phyloP scores from a whole-genome alignment of 805 yeast genomes.

The Metschnikowia rubicola region DNA sequence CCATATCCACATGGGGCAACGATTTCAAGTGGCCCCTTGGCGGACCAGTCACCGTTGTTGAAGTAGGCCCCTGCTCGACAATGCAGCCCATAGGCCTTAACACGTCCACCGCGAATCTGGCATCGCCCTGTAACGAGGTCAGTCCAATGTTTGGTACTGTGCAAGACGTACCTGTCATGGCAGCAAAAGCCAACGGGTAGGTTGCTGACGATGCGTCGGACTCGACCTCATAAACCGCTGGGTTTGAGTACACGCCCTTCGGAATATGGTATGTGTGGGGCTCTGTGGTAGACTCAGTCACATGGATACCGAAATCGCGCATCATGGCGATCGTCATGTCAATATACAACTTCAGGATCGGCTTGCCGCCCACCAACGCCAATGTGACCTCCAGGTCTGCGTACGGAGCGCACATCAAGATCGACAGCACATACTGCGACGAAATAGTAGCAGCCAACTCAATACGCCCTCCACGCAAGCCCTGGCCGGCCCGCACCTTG shows the following conservation, averaged over 20 bases:
- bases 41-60: slow-evolving; percentile 93
- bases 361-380: slow-evolving; percentile 91
- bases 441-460: slow-evolving; percentile 95
- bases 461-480: slow-evolving; percentile 84
- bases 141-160: slow-evolving; percentile 94
- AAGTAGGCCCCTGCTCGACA: slow-evolving; percentile 76
- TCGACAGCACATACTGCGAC: slow-evolving; percentile 94
- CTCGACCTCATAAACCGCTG: slow-evolving; percentile 82
- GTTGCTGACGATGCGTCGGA: slow-evolving; percentile 98
- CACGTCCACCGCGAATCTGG: slow-evolving; percentile 91
- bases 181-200: slow-evolving; percentile 96
- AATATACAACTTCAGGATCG: slow-evolving; percentile 91
- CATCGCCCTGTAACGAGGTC: slow-evolving; percentile 93
- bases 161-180: slow-evolving; percentile 88
- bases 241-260: slow-evolving; percentile 73
- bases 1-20: slow-evolving; percentile 84
- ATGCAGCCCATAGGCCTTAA: slow-evolving; percentile 91
- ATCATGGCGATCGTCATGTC: slow-evolving; percentile 97
- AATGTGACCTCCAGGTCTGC: slow-evolving; percentile 85
- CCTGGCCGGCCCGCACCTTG: slow-evolving; percentile 61
- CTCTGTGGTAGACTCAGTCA: slow-evolving; percentile 64
- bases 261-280: slow-evolving; percentile 89
- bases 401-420: slow-evolving; percentile 96
- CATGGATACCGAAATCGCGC: slow-evolving; percentile 82
- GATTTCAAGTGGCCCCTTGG: slow-evolving; percentile 65